Evolutionary conservation across 164 flowering plant genomes (phyloP), one percentile per base, ranked within the genome.

Genomic region (Platanus orientalis): DNA sequence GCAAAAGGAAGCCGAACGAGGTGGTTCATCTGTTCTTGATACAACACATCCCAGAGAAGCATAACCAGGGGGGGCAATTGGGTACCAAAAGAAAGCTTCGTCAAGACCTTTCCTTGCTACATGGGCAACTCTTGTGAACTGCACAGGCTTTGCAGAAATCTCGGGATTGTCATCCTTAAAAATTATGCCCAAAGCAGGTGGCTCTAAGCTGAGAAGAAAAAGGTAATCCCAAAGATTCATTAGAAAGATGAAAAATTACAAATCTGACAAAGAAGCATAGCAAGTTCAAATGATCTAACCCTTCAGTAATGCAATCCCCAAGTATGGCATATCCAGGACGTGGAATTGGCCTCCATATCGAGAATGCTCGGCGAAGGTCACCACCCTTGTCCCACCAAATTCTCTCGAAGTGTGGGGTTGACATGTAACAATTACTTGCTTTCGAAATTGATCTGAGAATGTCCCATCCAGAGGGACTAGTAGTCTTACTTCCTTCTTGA

Each of bases 301-400:
- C 97, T 81, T 95, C 97, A 57, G 85, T 85, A 58, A 95, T 83
- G 81, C 92, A 92, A 74, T 95, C 99, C 64, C 99, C 99, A 70
- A 95, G 68, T 28, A 85, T 72, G 25, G 85, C 83, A 79, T 78
- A 92, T 68, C 96, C 98, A 66, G 84, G 82, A 57, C 89, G 91
- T 66, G 89, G 68, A 52, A 88, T 55, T 47, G 99, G 97, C 61
- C 99, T 70, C 99, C 99, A 95, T 73, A 95, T 83, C 14, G 99
- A 95, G 66, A 95, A 84, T 66, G 97, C 83, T 63, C 80, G 79
- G 20, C 96, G 92, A 39, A 82, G 52, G 55, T 92, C 99, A 77
- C 84, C 69, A 58, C 97, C 97, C 72, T 82, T 90, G 72, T 95
- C 97, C 96, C 96, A 92, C 99, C 99, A 95, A 65, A 95, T 80